Percentiles rank a stretch among this genome's conserved stretches.
phyloP scores from a whole-genome alignment of 2,329 filamentous ascomycete genomes.

The Microthyrium microscopicum region DNA sequence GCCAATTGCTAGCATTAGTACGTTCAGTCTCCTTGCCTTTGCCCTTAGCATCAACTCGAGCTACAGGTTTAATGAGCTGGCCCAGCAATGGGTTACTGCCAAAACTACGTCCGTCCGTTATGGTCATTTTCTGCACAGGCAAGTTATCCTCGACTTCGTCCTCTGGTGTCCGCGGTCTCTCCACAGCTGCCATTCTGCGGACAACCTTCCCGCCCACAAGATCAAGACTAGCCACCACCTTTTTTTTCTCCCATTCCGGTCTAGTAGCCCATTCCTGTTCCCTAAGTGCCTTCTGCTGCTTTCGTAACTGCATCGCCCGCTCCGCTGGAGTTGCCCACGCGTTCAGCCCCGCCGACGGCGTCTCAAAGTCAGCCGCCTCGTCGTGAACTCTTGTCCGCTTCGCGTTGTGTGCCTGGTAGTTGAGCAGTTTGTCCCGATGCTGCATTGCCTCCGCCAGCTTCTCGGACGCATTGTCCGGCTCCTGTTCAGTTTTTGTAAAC shows the following conservation, averaged over 20 bases:
- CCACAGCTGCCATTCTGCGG: slow-evolving; percentile 45
- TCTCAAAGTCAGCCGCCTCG: slow-evolving; percentile 62
- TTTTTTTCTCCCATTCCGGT: slow-evolving; percentile 79
- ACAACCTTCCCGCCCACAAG: slow-evolving; percentile 63
- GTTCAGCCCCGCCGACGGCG: slow-evolving; percentile 41
- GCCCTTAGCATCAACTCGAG: slow-evolving; percentile 29
- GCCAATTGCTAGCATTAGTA: slow-evolving; percentile 27
- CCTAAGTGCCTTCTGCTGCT: slow-evolving; percentile 65
- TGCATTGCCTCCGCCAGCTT: slow-evolving; percentile 54
- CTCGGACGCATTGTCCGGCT: slow-evolving; percentile 27
- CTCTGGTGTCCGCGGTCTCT: slow-evolving; percentile 34
- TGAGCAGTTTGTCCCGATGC: slow-evolving; percentile 65
- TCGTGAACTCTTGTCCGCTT: slow-evolving; percentile 71
- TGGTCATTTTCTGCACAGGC: slow-evolving; percentile 15
- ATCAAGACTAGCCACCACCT: slow-evolving; percentile 72
- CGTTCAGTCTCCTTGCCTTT: slow-evolving; percentile 19
- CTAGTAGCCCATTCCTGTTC: slow-evolving; percentile 76
- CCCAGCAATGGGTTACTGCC: slow-evolving; percentile 52
- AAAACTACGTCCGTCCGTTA: slow-evolving; percentile 36
- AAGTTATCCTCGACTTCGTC: slow-evolving; percentile 33
- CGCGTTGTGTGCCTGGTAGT: slow-evolving; percentile 75
- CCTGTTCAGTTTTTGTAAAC: slow-evolving; percentile 32
- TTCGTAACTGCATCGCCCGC: slow-evolving; percentile 65
- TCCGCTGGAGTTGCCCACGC: slow-evolving; percentile 79
- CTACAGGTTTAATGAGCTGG: slow-evolving; percentile 47